Evolutionary conservation across 345 rosid genomes (phyloP), one percentile per base, ranked within the genome.

Genomic region (Salix exigua): DNA sequence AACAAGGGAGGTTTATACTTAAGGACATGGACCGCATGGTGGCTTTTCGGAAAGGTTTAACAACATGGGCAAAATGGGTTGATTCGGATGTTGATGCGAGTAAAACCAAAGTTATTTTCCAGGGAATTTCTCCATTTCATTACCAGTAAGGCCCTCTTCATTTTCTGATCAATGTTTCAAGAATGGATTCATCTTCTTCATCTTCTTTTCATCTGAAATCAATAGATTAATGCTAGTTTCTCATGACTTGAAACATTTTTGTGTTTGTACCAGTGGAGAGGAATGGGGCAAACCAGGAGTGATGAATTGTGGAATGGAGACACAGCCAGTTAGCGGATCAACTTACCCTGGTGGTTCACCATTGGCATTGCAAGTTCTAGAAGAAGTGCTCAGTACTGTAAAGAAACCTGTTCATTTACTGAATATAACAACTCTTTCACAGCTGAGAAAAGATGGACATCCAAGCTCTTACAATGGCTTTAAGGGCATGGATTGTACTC

Each of bases 41-140:
- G 68, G 97, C 97, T 21, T 91, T 91, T 73, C 86, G 73, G 21
- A 85, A 77, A 81, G 96, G 85, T 50, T 88, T 94, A 66, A 85
- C 75, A 75, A 92, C 97, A 51, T 94, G 97, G 98, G 91, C 91
- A 26, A 81, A 87, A 44, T 94, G 98, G 98, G 94, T 91, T 19
- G 92, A 94, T 85, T 71, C 92, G 7, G 87, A 91, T 25, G 90
- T 92, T 5, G 91, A 94, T 84, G 73, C 91, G 55, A 75, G 75
- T 30, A 87, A 81, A 83, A 89, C 94, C 14, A 82, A 23, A 33
- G 90, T 94, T 70, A 64, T 92, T 73, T 92, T 91, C 72, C 97
- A 94, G 81, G 96, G 97, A 75, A 82, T 90, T 68, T 91, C 97
- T 21, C 97, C 98, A 3, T 84, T 92, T 21, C 96, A 91, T 76